Conservation (phyloP, 169 alveolate genomes). For the Eimeria acervulina region DNA sequence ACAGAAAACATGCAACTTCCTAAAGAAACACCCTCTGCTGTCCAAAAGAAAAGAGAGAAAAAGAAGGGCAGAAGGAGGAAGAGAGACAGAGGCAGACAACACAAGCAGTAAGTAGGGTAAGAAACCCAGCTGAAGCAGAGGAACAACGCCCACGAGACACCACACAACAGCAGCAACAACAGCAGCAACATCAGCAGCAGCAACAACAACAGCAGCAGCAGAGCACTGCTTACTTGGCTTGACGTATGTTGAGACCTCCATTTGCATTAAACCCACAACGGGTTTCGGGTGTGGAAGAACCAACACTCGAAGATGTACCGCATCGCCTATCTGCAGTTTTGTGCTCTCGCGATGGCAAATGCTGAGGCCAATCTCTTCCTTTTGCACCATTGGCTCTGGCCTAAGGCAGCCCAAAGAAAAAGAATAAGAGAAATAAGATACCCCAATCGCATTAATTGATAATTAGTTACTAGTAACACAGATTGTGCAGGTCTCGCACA, state of each 20-base stretch:
- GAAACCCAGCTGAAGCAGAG: neutral
- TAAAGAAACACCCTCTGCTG: neutral
- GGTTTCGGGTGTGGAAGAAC: neutral
- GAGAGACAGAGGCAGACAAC: neutral
- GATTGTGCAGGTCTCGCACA: too few species aligned
- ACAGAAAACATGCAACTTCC: neutral
- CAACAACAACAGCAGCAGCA: neutral
- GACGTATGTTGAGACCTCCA: constrained; percentile 81
- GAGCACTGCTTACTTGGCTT: constrained; percentile 58
- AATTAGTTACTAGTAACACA: too few species aligned
- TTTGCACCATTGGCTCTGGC: constrained; percentile 73
- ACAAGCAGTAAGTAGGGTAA: neutral
- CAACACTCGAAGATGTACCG: constrained; percentile 18
- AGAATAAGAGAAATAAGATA: too few species aligned
- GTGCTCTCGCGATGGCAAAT: constrained; percentile 83
- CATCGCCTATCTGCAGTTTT: constrained; percentile 71
- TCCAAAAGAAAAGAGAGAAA: neutral
- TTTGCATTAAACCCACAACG: constrained; percentile 28
- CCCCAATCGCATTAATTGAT: too few species aligned
- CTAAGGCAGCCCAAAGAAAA: too few species aligned
- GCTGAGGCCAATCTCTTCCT: constrained; percentile 79
- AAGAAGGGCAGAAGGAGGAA: too few species aligned
- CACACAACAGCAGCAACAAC: neutral
- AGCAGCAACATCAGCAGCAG: neutral
- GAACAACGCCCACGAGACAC: neutral